phyloP scores from a whole-genome alignment of 169 alveolate species.

The Plasmodium gallinaceum region DNA sequence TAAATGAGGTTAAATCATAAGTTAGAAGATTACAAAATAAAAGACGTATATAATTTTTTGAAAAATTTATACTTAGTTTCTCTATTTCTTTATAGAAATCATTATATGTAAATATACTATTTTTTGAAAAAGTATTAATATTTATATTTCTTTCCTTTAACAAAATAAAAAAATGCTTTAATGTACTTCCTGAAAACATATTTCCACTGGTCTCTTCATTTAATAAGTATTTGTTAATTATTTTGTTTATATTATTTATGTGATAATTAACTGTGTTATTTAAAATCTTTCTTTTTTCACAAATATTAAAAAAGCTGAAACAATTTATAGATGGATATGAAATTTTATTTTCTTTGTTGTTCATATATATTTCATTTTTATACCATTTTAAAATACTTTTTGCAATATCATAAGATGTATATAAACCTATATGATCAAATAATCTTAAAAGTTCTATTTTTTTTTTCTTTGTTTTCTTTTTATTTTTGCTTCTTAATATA shows the following conservation, averaged over 20 bases:
- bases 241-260: constrained; percentile 10
- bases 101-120: constrained; percentile 25
- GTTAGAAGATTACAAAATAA: constrained; percentile 44
- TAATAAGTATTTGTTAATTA: constrained; percentile 12
- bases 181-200: constrained; percentile 49
- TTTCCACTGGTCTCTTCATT: constrained; percentile 21
- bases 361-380: neutral
- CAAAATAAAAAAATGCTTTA: constrained; percentile 29
- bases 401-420: constrained; percentile 50
- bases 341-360: neutral
- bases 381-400: constrained; percentile 31
- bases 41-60: constrained; percentile 43
- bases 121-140: constrained; percentile 30
- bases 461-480: neutral
- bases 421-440: constrained; percentile 35
- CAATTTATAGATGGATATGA: neutral
- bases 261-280: constrained; percentile 10
- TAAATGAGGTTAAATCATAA: constrained; percentile 50
- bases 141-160: constrained; percentile 58
- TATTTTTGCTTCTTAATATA: constrained; percentile 2
- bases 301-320: neutral
- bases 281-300: neutral
- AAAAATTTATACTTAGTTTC: constrained; percentile 19
- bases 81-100: constrained; percentile 52
- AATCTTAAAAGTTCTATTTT: neutral